Evolutionary conservation across 2,329 filamentous ascomycete species (phyloP), one percentile per base, ranked within the genome.

Genomic region (Mariannaea sp.): DNA sequence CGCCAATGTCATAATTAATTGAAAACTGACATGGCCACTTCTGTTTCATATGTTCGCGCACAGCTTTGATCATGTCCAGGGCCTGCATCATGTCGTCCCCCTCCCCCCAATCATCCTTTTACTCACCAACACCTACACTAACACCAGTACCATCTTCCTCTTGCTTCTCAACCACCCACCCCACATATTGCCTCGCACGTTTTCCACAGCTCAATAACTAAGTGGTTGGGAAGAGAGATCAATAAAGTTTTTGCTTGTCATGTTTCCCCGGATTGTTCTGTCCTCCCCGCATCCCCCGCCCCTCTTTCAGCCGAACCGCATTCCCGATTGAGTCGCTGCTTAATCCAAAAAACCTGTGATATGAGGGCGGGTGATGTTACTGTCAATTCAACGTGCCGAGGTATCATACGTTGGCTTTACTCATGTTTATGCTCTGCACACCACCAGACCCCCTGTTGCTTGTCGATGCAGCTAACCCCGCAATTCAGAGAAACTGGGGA

Each of bases 221-320:
- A 39, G 7, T 12, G 17, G 32, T 19, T 36, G 17, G 32, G 14
- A 16, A 14, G 13, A 30, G 14, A 17, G 32, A 8, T n/a, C 13
- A 36, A 36, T 4, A n/a, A n/a, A n/a, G n/a, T n/a, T n/a, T n/a
- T 12, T 27, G 16, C 38, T 24, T 55, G 53, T 45, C 19, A 49
- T 58, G 49, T 42, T 44, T 57, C 57, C 51, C 56, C 49, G 56
- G 44, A 47, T 52, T 20, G 16, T 29, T 19, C 29, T 42, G 12
- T 7, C 39, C 38, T 14, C 33, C 14, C 12, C 17, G 24, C n/a
- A 4, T 10, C 19, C 32, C 39, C 46, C n/a, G n/a, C 46, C 22
- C 46, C 38, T 29, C 29, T 42, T 44, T 43, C 20, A 32, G 24
- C 30, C 24, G 26, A 47, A 22, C 16, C 47, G 53, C 53, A 48